These are phyloP conservation scores for Botrytis elliptica DNA, from an alignment of 2,329 filamentous ascomycete species.

Conservation along the genomic window DNA sequence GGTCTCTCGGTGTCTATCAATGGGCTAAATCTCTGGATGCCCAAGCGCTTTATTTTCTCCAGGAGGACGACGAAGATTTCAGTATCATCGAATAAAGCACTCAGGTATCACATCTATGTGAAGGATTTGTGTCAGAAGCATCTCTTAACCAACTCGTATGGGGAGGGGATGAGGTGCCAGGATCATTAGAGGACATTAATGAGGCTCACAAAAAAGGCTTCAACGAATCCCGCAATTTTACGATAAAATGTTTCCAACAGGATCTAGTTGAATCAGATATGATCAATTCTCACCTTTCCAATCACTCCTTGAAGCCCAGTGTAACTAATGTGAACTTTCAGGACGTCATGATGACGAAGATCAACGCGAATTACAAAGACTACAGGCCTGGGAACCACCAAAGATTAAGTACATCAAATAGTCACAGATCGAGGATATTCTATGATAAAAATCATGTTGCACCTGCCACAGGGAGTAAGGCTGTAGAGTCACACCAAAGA, in stretches of 20 bases:
- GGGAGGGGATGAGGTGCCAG: background rate
- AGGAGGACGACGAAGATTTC: background rate
- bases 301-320: background rate
- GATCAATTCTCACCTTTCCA: background rate
- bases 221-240: background rate
- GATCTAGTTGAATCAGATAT: background rate
- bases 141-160: background rate
- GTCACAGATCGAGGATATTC: background rate
- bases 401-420: background rate
- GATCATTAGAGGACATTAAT: background rate
- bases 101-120: background rate
- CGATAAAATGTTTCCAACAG: too few species aligned
- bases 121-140: background rate
- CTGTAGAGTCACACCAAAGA: background rate
- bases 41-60: background rate
- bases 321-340: background rate
- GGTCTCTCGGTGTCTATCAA: background rate
- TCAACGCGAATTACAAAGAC: background rate
- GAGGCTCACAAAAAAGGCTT: background rate
- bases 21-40: background rate
- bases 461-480: background rate
- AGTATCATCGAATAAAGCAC: background rate
- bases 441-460: background rate
- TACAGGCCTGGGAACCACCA: background rate
- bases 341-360: background rate